A percentile compares a stretch with the other conserved stretches of the same genome.
Conservation (phyloP, 1,284 basidiomycete genomes). For the Grifola frondosa region DNA sequence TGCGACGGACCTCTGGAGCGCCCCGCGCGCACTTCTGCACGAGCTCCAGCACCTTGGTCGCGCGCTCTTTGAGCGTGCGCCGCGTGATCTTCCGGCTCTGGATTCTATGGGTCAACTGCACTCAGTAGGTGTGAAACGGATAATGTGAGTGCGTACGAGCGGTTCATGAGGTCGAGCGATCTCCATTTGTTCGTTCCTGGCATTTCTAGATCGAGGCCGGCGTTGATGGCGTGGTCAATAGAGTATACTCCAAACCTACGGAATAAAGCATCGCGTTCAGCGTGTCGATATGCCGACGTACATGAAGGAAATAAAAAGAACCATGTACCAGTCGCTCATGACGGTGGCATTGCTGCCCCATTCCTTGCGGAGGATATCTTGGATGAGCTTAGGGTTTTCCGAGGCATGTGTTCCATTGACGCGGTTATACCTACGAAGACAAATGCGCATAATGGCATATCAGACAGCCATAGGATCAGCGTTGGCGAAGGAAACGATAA, state of each 20-base stretch:
- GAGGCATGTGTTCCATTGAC: conserved; percentile 72
- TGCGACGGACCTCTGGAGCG: conserved; percentile 52
- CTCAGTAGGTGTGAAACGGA: too few species aligned
- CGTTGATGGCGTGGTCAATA: conserved; percentile 64
- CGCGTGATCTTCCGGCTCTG: conserved; percentile 61
- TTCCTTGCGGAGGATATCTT: conserved; percentile 69
- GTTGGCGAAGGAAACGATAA: background rate
- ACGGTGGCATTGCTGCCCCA: conserved; percentile 73
- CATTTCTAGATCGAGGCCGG: conserved; percentile 81
- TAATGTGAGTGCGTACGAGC: conserved; percentile 36
- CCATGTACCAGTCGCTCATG: conserved; percentile 77
- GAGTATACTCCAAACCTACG: conserved; percentile 69
- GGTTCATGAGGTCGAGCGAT: conserved; percentile 60
- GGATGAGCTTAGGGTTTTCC: conserved; percentile 63
- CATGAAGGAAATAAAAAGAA: background rate
- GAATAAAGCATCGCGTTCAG: too few species aligned
- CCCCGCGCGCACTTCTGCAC: conserved; percentile 62
- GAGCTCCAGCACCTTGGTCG: conserved; percentile 61
- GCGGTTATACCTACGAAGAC: conserved; percentile 54
- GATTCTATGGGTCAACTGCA: conserved; percentile 39
- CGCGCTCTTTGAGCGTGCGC: conserved; percentile 69
- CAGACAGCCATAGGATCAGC: background rate
- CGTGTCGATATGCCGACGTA: background rate
- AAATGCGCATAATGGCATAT: background rate
- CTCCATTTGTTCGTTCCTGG: conserved; percentile 73